Conservation (phyloP, 805 yeast genomes). For the Monosporozyma servazzii region DNA sequence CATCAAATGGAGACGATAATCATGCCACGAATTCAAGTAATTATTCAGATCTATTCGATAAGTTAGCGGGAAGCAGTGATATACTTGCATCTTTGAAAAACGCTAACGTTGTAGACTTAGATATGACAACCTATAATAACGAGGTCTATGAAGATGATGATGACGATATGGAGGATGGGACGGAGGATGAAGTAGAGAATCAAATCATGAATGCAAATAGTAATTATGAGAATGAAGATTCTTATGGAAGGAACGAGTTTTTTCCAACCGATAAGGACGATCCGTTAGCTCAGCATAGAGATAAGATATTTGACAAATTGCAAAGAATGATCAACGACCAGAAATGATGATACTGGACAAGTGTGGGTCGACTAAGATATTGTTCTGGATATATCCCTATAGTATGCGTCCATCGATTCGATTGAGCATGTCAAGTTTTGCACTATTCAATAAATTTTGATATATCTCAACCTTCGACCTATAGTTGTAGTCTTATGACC, state of each 20-base stretch:
- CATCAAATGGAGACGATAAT: background rate
- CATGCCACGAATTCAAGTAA: slow-evolving; percentile 2
- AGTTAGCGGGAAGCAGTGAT: slow-evolving; percentile 16
- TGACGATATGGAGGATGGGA: slow-evolving; percentile 55
- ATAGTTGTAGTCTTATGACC: background rate
- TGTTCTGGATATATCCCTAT: background rate
- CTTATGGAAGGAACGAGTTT: slow-evolving; percentile 41
- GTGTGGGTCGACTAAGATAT: background rate
- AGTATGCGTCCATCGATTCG: background rate
- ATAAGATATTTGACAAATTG: slow-evolving; percentile 47
- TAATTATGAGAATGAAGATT: slow-evolving; percentile 52
- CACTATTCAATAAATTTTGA: background rate
- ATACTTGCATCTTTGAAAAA: slow-evolving; percentile 18
- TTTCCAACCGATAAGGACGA: slow-evolving; percentile 50
- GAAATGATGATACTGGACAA: background rate
- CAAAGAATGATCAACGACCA: slow-evolving; percentile 42
- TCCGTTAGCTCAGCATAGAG: slow-evolving; percentile 55
- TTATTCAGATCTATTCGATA: slow-evolving; percentile 18
- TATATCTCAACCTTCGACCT: no score
- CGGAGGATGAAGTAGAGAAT: slow-evolving; percentile 19
- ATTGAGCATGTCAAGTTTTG: no score
- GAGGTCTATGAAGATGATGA: slow-evolving; percentile 45
- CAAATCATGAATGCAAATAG: slow-evolving; percentile 18
- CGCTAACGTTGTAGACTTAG: slow-evolving; percentile 28
- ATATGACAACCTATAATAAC: slow-evolving; percentile 12